phyloP scores from a whole-genome alignment of 2,329 filamentous ascomycete genomes.

The Verticillium alfalfae region DNA sequence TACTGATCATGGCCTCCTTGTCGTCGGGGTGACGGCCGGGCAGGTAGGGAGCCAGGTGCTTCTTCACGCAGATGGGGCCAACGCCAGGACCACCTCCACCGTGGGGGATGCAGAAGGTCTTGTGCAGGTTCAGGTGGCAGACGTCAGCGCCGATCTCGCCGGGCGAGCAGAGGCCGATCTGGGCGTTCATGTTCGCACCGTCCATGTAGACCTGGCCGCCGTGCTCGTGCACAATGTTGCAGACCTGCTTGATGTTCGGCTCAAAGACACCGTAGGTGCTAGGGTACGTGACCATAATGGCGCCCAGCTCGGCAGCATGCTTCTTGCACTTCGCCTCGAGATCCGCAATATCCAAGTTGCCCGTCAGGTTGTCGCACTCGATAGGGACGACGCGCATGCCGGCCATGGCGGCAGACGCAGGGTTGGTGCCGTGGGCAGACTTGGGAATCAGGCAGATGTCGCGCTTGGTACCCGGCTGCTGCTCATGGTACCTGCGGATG shows the following conservation, averaged over 20 bases:
- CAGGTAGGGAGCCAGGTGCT: constrained; percentile 71
- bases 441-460: constrained; percentile 94
- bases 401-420: constrained; percentile 90
- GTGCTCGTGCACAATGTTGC: constrained; percentile 76
- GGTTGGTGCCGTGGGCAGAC: constrained; percentile 93
- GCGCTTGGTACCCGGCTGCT: constrained; percentile 62
- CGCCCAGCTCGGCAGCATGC: constrained; percentile 77
- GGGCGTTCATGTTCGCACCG: constrained; percentile 96
- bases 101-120: constrained; percentile 98
- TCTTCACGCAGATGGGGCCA: constrained; percentile 86
- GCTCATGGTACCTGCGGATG: constrained; percentile 79
- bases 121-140: constrained; percentile 95
- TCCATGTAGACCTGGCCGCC: constrained; percentile 98
- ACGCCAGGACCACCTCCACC: constrained; percentile 91
- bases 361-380: constrained; percentile 82
- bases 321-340: constrained; percentile 85
- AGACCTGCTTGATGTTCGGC: constrained; percentile 79
- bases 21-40: constrained; percentile 43
- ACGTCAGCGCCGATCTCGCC: constrained; percentile 95
- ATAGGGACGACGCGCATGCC: constrained; percentile 91
- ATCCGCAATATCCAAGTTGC: constrained; percentile 84
- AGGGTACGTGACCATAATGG: constrained; percentile 96
- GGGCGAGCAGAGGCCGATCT: constrained; percentile 91
- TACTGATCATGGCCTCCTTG: constrained; percentile 60
- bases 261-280: constrained; percentile 95